Evolutionary conservation across 2,329 filamentous ascomycete genomes (phyloP).

Genomic region (Fusarium temperatum): DNA sequence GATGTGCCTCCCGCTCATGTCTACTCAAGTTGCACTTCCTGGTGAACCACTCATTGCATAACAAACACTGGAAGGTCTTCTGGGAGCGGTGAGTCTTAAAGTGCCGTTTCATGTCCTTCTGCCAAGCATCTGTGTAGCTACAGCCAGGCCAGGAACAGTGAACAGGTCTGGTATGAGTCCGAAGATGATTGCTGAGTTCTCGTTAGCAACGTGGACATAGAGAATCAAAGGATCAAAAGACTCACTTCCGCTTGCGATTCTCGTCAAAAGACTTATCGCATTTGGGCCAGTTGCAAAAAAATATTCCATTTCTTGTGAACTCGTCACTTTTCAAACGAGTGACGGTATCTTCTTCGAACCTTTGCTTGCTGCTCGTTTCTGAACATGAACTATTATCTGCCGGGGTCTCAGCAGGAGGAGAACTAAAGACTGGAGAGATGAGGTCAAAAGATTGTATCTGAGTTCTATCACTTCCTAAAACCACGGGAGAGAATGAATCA

Average conservation of each 20-base stretch:
- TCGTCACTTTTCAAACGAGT: conserved; percentile 26
- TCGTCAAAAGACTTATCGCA: conserved; percentile 8
- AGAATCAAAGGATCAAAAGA: too few species aligned
- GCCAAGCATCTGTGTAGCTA: neutral
- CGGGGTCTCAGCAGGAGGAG: neutral
- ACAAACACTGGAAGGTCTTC: conserved; percentile 2
- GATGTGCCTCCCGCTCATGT: conserved; percentile 14
- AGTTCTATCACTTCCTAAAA: neutral
- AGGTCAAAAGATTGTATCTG: neutral
- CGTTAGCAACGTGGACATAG: neutral
- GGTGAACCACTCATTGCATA: conserved; percentile 12
- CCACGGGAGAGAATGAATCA: neutral
- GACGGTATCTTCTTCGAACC: conserved; percentile 18
- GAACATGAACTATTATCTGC: neutral
- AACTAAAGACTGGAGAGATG: neutral
- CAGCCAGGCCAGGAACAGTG: conserved; percentile 21
- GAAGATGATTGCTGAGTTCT: conserved; percentile 30
- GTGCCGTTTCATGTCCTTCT: conserved; percentile 32
- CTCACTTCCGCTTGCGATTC: conserved; percentile 28
- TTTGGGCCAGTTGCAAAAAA: conserved; percentile 6
- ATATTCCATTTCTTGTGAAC: conserved; percentile 22
- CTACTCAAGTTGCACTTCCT: conserved; percentile 9
- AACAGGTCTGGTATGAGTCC: conserved; percentile 30
- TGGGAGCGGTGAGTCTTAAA: conserved; percentile 6
- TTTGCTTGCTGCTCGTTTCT: neutral